Conservation (phyloP, 129 eudicot genomes). For the Centaurea solstitialis region DNA sequence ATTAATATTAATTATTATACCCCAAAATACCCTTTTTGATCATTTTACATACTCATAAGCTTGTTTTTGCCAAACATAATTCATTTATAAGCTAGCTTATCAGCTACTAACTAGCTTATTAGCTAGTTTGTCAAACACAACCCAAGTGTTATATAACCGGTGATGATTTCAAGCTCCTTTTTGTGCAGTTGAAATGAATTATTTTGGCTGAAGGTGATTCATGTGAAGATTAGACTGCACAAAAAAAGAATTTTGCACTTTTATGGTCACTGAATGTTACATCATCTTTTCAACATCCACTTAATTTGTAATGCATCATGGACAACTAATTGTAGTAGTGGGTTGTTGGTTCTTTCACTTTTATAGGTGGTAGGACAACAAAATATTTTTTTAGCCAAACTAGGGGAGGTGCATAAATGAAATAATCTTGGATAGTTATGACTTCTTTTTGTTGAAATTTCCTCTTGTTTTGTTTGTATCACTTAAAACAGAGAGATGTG, state of each 20-base stretch:
- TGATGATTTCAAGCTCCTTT: background rate
- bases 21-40: no score
- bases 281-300: conserved; percentile 2
- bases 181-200: background rate
- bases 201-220: background rate
- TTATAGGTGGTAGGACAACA: background rate
- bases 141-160: background rate
- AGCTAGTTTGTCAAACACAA: no score
- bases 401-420: background rate
- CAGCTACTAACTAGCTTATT: no score
- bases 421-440: no score
- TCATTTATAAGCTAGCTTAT: no score
- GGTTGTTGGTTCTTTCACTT: conserved; percentile 3
- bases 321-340: conserved; percentile 2
- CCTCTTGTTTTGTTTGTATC: background rate
- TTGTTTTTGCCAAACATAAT: no score
- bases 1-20: no score
- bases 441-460: background rate
- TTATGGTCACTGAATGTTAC: background rate
- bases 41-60: no score
- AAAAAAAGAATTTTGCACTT: background rate
- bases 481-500: background rate
- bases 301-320: conserved; percentile 1
- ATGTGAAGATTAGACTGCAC: background rate
- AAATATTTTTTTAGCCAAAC: background rate